Conservation (phyloP, 768 basidiomycete genomes). For the Auriscalpium vulgare region DNA sequence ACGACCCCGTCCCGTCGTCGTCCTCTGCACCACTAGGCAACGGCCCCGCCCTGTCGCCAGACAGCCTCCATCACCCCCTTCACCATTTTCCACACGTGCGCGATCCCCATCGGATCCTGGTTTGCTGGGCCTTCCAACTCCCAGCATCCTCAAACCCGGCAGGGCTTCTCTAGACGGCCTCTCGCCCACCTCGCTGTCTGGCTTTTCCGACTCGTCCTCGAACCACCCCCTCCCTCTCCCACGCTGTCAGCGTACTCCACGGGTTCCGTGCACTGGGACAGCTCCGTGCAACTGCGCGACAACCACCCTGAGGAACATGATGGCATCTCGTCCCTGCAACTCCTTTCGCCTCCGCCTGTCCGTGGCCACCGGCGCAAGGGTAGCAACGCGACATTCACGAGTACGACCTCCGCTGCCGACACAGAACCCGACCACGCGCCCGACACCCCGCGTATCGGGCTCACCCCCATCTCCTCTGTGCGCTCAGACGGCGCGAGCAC, state of each 20-base stretch:
- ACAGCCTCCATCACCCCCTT: background rate
- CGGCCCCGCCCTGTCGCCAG: background rate
- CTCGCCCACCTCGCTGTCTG: constrained; percentile 19
- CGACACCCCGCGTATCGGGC: constrained; percentile 7
- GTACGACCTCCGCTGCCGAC: constrained; percentile 38
- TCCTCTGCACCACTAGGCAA: background rate
- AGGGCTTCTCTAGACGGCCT: constrained; percentile 27
- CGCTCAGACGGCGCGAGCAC: constrained; percentile 27
- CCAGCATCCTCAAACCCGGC: constrained; percentile 6
- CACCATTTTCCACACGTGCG: background rate
- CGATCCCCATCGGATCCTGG: constrained; percentile 3
- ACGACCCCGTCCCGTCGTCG: background rate
- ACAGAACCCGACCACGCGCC: constrained; percentile 21
- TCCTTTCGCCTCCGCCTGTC: constrained; percentile 35
- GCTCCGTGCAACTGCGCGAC: constrained; percentile 52
- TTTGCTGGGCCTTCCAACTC: constrained; percentile 6
- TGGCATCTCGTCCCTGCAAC: constrained; percentile 43
- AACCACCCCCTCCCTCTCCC: constrained; percentile 60
- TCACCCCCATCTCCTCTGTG: constrained; percentile 14
- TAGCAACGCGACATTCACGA: constrained; percentile 49
- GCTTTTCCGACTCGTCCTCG: constrained; percentile 28
- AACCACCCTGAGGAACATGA: constrained; percentile 55
- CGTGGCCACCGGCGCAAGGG: constrained; percentile 42
- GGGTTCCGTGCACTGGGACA: constrained; percentile 53
- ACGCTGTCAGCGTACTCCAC: constrained; percentile 51